A percentile compares a stretch with the other conserved stretches of the same genome.
These are phyloP conservation scores for Naganishia randhawae DNA, from an alignment of 768 basidiomycete species.

Conservation along the genomic window DNA sequence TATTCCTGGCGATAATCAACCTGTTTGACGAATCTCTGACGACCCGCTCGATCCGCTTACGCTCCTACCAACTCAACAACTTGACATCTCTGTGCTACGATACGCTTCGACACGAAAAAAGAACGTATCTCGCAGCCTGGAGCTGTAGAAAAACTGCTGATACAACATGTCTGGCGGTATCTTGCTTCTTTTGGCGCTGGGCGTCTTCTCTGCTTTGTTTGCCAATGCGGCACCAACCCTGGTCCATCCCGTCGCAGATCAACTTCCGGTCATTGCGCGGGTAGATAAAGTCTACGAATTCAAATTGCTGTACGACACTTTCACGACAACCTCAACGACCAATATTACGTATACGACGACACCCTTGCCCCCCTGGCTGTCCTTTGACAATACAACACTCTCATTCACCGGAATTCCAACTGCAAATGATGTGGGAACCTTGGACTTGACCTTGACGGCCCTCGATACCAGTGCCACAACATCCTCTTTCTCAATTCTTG, in stretches of 20 bases:
- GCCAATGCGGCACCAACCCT: slow-evolving; percentile 49
- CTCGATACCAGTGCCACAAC: slow-evolving; percentile 51
- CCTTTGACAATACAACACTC: slow-evolving; percentile 61
- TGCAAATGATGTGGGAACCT: slow-evolving; percentile 61
- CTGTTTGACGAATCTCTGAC: not conserved
- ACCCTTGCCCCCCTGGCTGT: slow-evolving; percentile 69
- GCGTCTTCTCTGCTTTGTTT: slow-evolving; percentile 9
- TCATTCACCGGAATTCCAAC: slow-evolving; percentile 71
- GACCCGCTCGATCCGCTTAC: not conserved
- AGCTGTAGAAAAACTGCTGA: not conserved
- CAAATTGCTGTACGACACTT: slow-evolving; percentile 66
- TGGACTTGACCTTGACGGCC: slow-evolving; percentile 63
- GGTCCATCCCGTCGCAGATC: slow-evolving; percentile 62
- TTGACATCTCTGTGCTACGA: no score
- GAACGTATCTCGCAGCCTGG: slow-evolving; percentile 4
- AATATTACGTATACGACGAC: slow-evolving; percentile 59
- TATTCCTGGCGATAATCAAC: not conserved
- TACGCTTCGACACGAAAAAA: not conserved
- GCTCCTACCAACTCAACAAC: not conserved
- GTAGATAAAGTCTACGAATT: slow-evolving; percentile 64
- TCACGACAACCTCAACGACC: slow-evolving; percentile 50
- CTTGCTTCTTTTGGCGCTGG: slow-evolving; percentile 6
- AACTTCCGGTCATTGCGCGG: slow-evolving; percentile 76
- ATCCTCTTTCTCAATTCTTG: slow-evolving; percentile 40
- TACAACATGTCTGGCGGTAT: not conserved